A percentile compares a stretch with the other conserved stretches of the same genome.
Evolutionary conservation across 805 yeast species (phyloP).

Genomic region (Wickerhamiella cacticola): DNA sequence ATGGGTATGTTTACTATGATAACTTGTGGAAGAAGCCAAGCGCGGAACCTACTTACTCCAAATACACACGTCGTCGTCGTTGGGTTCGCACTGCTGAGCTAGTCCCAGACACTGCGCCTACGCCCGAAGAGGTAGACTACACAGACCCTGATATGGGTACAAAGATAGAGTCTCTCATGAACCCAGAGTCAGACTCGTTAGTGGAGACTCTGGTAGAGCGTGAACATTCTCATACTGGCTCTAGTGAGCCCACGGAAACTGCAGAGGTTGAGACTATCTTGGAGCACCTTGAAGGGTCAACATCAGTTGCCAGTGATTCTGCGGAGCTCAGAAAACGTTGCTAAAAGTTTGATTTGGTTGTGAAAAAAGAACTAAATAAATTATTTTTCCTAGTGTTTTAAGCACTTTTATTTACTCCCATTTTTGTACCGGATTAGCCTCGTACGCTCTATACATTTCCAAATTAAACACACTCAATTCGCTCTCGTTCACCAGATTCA

Average conservation of each 20-base stretch:
- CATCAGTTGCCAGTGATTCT: not conserved
- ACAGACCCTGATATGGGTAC: not conserved
- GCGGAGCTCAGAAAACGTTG: not conserved
- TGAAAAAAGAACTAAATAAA: too few relatives aligned
- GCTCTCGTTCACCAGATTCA: conserved; percentile 65
- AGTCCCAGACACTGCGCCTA: conserved; percentile 26
- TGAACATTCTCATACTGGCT: too few relatives aligned
- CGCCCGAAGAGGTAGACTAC: not conserved
- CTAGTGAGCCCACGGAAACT: not conserved
- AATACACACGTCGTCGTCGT: conserved; percentile 86
- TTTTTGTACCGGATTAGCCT: conserved; percentile 76
- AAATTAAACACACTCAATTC: conserved; percentile 74
- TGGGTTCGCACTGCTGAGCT: conserved; percentile 94
- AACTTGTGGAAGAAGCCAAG: conserved; percentile 90
- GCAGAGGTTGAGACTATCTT: not conserved
- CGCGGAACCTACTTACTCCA: conserved; percentile 75
- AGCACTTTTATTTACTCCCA: conserved; percentile 42
- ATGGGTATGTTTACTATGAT: conserved; percentile 80
- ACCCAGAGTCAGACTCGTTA: not conserved
- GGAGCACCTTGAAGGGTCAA: conserved; percentile 1
- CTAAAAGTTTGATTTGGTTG: not conserved
- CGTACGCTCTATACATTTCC: conserved; percentile 53
- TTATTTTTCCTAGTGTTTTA: not conserved
- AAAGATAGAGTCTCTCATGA: not conserved
- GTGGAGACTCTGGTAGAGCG: not conserved